Evolutionary conservation across 768 basidiomycete species (phyloP).

Genomic region (Suillus decipiens): DNA sequence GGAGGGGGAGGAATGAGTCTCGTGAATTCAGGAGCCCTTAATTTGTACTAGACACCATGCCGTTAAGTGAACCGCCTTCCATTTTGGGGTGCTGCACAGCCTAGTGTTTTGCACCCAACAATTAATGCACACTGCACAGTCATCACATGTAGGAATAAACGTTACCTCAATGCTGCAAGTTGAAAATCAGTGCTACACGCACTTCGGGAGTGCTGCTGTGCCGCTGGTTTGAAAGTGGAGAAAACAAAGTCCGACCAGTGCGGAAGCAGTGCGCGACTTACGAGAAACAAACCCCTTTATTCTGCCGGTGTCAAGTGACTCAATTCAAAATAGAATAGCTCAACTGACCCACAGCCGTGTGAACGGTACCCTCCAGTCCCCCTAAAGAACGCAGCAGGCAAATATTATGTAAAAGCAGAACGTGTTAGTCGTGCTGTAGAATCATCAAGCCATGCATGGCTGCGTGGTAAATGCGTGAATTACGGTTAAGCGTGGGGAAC

Average conservation of each 20-base stretch:
- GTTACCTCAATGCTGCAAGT: conserved; percentile 1
- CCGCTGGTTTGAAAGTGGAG: neutral
- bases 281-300: neutral
- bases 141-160: neutral
- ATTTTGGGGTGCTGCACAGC: conserved; percentile 12
- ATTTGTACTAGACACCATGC: conserved; percentile 27
- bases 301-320: neutral
- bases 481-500: neutral
- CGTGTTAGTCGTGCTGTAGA: conserved; percentile 20
- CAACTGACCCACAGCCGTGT: neutral
- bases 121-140: neutral
- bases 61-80: conserved; percentile 13
- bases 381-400: neutral
- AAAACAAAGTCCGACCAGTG: neutral
- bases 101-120: neutral
- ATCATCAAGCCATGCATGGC: conserved; percentile 26
- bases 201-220: neutral
- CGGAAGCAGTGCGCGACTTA: neutral
- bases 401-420: neutral
- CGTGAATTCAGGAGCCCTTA: neutral
- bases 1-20: neutral
- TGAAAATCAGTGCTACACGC: neutral
- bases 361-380: neutral
- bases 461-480: conserved; percentile 13
- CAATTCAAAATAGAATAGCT: neutral